Evolutionary conservation across 2,329 filamentous ascomycete genomes (phyloP), one percentile per base, ranked within the genome.

Genomic region (Beauveria rudraprayagi): DNA sequence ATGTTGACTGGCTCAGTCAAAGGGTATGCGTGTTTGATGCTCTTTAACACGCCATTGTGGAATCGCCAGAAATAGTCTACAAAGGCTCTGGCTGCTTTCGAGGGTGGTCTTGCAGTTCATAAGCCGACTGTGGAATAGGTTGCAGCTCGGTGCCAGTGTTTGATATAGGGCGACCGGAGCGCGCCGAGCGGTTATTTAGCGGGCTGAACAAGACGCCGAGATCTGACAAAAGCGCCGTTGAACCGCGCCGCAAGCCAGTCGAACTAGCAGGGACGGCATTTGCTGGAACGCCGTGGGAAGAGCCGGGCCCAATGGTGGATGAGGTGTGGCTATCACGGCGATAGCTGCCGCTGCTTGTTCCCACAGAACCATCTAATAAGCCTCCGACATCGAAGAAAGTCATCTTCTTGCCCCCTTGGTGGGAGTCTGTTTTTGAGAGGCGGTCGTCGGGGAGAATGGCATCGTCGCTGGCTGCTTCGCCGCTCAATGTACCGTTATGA

Each of bases 331-430:
- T 81, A 34, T 75, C 75, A 11, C 75, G 73, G 46, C 74, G 70
- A 53, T 72, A 67, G 52, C 71, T 73, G 28, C 68, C 67, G 56
- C 67, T 71, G 63, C 70, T 69, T 55, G 68, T 68, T 7, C 66
- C 65, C 28, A 60, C 56, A 1, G 74, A 65, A 19, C 79, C 79
- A 5, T 87, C 84, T 0, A 95, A 76, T 0, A 96, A 75, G 0
- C 90, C 90, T 24, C 91, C 91, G 1, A 92, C 87, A 66, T 96
- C 92, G 67, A 93, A 92, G 71, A 96, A 93, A 0, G 90, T 91
- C 5, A 94, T 84, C 52, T 81, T 68, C 47, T 68, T 69, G 10
- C 65, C 69, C 14, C 66, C 64, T 26, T 59, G 43, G 41, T 48
- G 63, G 11, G 54, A 65, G 30, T 62, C 71, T 55, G 16, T 70